Evolutionary conservation across 495 filamentous ascomycete species (phyloP).

Genomic region (Terfezia boudieri): DNA sequence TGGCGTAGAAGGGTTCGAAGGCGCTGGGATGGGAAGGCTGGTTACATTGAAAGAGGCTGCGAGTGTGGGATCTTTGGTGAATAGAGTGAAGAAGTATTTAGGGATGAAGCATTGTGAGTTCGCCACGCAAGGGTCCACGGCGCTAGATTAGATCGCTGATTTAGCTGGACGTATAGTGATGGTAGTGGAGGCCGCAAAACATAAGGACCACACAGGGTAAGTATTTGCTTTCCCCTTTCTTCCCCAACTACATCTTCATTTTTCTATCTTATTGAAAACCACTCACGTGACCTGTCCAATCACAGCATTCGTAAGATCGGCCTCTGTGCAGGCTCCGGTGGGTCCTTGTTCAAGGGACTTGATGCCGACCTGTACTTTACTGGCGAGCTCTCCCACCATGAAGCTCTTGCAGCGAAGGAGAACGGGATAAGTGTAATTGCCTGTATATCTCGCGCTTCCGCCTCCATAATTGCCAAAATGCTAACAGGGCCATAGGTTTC

Average conservation of each 20-base stretch:
- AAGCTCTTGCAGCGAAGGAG: constrained; percentile 67
- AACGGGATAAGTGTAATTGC: constrained; percentile 66
- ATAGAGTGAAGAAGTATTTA: constrained; percentile 11
- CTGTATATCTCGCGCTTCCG: constrained; percentile 1
- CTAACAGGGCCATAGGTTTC: constrained; percentile 28
- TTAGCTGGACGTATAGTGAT: no score
- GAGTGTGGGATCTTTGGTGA: constrained; percentile 5
- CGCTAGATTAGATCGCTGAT: no score
- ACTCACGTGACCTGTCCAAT: no score
- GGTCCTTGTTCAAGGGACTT: constrained; percentile 43
- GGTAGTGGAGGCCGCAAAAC: no score
- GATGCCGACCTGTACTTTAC: constrained; percentile 63
- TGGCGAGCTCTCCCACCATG: constrained; percentile 82
- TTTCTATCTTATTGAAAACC: no score
- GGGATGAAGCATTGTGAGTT: constrained; percentile 5
- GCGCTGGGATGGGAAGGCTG: constrained; percentile 13
- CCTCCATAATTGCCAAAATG: background rate
- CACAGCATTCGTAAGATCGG: constrained; percentile 10
- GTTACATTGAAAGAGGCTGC: constrained; percentile 3
- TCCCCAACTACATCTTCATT: no score
- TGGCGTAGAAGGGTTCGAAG: constrained; percentile 13
- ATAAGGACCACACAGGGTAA: no score
- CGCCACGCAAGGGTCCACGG: background rate
- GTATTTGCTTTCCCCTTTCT: no score
- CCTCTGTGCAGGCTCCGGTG: constrained; percentile 47